Conservation (phyloP, 768 basidiomycete species). For the Macrolepiota dolichaula region DNA sequence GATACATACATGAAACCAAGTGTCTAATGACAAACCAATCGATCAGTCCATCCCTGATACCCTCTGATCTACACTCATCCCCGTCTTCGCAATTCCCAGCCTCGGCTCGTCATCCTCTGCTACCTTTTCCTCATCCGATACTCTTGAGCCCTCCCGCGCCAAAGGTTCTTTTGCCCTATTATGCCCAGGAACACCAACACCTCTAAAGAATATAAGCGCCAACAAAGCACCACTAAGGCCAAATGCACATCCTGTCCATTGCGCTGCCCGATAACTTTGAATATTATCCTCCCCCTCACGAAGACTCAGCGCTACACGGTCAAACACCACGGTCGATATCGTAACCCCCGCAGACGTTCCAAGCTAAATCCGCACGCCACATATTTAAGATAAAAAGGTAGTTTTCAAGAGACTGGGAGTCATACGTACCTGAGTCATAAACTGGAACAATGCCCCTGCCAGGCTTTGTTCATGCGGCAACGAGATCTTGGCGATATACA, state of each 20-base stretch:
- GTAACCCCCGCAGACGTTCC: constrained; percentile 71
- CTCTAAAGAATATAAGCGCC: constrained; percentile 22
- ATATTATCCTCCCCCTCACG: constrained; percentile 32
- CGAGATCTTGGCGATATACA: constrained; percentile 70
- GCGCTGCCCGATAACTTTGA: constrained; percentile 56
- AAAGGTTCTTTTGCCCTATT: background rate
- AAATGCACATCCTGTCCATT: constrained; percentile 65
- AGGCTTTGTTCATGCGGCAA: no score
- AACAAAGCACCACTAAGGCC: constrained; percentile 49
- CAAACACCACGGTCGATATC: constrained; percentile 68
- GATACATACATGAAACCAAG: background rate
- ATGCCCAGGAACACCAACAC: constrained; percentile 27
- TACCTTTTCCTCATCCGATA: background rate
- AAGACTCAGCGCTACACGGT: constrained; percentile 36
- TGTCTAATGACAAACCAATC: background rate
- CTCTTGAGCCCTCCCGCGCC: background rate
- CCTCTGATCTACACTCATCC: background rate
- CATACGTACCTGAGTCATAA: constrained; percentile 64
- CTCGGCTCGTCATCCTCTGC: background rate
- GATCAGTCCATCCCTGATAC: background rate
- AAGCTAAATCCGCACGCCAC: no score
- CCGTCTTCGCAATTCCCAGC: no score
- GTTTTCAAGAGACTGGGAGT: background rate
- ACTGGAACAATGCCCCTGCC: constrained; percentile 74
- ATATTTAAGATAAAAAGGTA: no score